Conservation (phyloP, 768 basidiomycete species). For the Rhizopogon sp. region DNA sequence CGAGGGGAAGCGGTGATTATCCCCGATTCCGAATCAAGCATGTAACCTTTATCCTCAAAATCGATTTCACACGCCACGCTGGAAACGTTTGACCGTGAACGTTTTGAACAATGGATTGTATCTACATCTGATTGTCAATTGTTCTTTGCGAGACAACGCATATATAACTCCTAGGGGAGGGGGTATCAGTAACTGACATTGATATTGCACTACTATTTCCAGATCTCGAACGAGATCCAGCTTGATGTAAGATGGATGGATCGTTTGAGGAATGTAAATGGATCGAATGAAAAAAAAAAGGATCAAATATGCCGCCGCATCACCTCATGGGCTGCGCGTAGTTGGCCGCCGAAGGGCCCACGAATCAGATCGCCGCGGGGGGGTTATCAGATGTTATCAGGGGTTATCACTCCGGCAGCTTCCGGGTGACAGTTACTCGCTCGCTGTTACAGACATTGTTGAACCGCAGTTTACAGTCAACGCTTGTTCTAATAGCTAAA, state of each 20-base stretch:
- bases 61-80: background rate
- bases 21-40: background rate
- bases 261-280: too few species aligned
- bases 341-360: background rate
- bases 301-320: background rate
- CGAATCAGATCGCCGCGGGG: background rate
- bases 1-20: slow-evolving; percentile 7
- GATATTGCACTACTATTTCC: too few species aligned
- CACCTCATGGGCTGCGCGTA: background rate
- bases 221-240: too few species aligned
- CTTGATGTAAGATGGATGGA: too few species aligned
- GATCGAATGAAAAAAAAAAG: background rate
- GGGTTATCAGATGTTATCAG: background rate
- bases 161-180: too few species aligned
- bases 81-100: too few species aligned
- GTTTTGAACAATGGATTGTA: too few species aligned
- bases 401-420: background rate
- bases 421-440: background rate
- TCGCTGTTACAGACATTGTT: too few species aligned
- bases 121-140: too few species aligned
- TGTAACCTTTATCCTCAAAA: slow-evolving; percentile 5
- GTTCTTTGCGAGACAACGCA: too few species aligned
- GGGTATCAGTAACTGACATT: too few species aligned
- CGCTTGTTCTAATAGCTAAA: background rate
- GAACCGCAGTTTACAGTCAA: too few species aligned